phyloP scores from a whole-genome alignment of 768 basidiomycete species.

The Termitomyces sp. region DNA sequence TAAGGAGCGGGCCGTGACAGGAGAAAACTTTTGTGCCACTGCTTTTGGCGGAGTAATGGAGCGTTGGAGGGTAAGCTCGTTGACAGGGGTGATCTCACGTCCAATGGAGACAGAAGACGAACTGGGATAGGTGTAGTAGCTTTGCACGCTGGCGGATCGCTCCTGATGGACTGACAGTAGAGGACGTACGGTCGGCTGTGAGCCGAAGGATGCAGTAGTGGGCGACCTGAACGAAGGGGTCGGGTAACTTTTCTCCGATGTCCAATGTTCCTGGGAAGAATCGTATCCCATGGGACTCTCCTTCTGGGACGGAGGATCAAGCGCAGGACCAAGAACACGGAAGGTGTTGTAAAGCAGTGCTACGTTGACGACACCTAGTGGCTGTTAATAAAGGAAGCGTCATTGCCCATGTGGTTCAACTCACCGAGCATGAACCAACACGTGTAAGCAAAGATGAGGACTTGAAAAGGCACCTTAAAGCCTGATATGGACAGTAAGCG shows the following conservation, averaged over 20 bases:
- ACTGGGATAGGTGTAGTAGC: slow-evolving; percentile 22
- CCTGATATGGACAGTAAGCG: slow-evolving; percentile 50
- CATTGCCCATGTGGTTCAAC: slow-evolving; percentile 16
- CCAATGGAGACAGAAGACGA: slow-evolving; percentile 20
- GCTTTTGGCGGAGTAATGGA: slow-evolving; percentile 23
- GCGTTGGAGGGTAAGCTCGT: slow-evolving; percentile 18
- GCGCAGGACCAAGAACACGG: slow-evolving; percentile 55
- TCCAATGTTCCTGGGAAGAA: slow-evolving; percentile 8
- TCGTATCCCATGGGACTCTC: slow-evolving; percentile 27
- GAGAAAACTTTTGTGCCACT: slow-evolving; percentile 14
- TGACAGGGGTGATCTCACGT: slow-evolving; percentile 26
- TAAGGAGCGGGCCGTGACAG: slow-evolving; percentile 1
- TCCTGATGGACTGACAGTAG: slow-evolving; percentile 23
- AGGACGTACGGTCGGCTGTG: slow-evolving; percentile 11
- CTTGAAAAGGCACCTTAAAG: slow-evolving; percentile 42
- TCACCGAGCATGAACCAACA: slow-evolving; percentile 57
- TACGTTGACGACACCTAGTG: slow-evolving; percentile 62
- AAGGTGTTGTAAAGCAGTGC: slow-evolving; percentile 68
- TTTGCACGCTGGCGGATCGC: slow-evolving; percentile 21
- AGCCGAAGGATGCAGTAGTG: slow-evolving; percentile 11
- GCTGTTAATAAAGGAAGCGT: not conserved
- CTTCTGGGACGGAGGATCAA: slow-evolving; percentile 34
- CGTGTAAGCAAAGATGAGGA: slow-evolving; percentile 42
- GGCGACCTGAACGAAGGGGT: slow-evolving; percentile 11
- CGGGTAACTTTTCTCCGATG: slow-evolving; percentile 19